These are phyloP conservation scores for Fusarium sp. DNA, from an alignment of 2,329 filamentous ascomycete genomes.

Conservation along the genomic window DNA sequence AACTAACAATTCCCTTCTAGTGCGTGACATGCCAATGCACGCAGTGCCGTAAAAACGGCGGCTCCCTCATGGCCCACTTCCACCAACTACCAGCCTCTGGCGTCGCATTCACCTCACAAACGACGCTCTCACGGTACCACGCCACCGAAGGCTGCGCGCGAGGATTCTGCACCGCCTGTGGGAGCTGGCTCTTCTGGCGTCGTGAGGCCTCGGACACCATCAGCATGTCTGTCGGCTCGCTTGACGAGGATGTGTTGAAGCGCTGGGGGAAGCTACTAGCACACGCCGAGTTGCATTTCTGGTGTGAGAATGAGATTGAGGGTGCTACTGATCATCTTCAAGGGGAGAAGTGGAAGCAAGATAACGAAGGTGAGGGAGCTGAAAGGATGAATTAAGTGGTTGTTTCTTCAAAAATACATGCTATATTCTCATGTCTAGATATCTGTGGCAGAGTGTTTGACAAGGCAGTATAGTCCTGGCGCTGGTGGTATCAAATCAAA, in stretches of 20 bases:
- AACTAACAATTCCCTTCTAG: constrained; percentile 40
- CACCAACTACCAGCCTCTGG: constrained; percentile 52
- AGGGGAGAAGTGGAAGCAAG: constrained; percentile 40
- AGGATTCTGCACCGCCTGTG: constrained; percentile 62
- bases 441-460: background rate
- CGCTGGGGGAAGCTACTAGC: constrained; percentile 56
- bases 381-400: constrained; percentile 18
- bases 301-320: constrained; percentile 58
- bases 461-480: constrained; percentile 1
- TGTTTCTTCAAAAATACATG: constrained; percentile 6
- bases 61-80: constrained; percentile 57
- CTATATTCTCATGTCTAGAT: background rate
- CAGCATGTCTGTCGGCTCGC: constrained; percentile 56
- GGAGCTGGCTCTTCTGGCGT: constrained; percentile 62
- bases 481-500: constrained; percentile 32
- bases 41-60: constrained; percentile 65
- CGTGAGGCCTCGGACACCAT: constrained; percentile 45
- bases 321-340: constrained; percentile 60
- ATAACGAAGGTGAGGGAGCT: constrained; percentile 38
- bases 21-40: constrained; percentile 65
- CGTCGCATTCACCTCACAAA: constrained; percentile 50
- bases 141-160: constrained; percentile 56
- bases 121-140: constrained; percentile 54
- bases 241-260: constrained; percentile 58
- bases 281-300: constrained; percentile 54